A percentile compares a stretch with the other conserved stretches of the same genome.
These are phyloP conservation scores for Saccharomyces kudriavzevii DNA, from an alignment of 805 yeast genomes.

Conservation along the genomic window DNA sequence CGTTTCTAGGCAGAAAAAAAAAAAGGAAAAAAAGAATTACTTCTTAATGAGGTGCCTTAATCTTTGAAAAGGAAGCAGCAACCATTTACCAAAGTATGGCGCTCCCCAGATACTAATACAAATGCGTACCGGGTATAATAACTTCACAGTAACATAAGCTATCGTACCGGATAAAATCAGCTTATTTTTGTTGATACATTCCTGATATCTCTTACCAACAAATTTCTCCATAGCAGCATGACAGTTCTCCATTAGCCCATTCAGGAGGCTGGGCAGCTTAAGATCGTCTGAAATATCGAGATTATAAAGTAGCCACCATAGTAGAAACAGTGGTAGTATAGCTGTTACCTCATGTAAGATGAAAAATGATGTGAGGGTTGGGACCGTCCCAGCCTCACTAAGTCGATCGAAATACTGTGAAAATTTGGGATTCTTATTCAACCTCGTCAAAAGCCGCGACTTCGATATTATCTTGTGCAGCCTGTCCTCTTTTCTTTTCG, in stretches of 20 bases:
- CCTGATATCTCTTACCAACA: slow-evolving; percentile 32
- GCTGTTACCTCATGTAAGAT: slow-evolving; percentile 72
- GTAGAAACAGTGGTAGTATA: slow-evolving; percentile 54
- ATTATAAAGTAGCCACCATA: slow-evolving; percentile 61
- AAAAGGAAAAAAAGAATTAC: background rate
- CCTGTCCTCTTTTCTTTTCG: slow-evolving; percentile 7
- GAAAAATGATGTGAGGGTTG: slow-evolving; percentile 49
- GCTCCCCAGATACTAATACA: slow-evolving; percentile 30
- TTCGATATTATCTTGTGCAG: slow-evolving; percentile 20
- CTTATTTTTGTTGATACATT: slow-evolving; percentile 38
- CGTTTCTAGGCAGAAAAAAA: background rate
- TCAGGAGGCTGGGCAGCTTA: slow-evolving; percentile 18
- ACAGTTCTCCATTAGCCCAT: slow-evolving; percentile 46
- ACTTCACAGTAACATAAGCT: slow-evolving; percentile 62
- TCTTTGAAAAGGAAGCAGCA: slow-evolving; percentile 7
- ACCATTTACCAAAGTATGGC: slow-evolving; percentile 24
- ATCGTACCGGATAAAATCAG: slow-evolving; percentile 65
- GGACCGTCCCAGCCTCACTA: slow-evolving; percentile 25
- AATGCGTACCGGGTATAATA: slow-evolving; percentile 30
- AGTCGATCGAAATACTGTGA: slow-evolving; percentile 20
- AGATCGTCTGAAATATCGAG: slow-evolving; percentile 32
- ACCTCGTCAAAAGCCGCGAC: slow-evolving; percentile 20
- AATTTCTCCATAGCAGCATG: slow-evolving; percentile 48
- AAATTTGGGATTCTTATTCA: slow-evolving; percentile 23
- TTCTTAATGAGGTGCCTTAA: background rate